Percentiles rank a stretch among this genome's conserved stretches.
phyloP scores from a whole-genome alignment of 2,329 filamentous ascomycete genomes.

The Nakataea oryzae region DNA sequence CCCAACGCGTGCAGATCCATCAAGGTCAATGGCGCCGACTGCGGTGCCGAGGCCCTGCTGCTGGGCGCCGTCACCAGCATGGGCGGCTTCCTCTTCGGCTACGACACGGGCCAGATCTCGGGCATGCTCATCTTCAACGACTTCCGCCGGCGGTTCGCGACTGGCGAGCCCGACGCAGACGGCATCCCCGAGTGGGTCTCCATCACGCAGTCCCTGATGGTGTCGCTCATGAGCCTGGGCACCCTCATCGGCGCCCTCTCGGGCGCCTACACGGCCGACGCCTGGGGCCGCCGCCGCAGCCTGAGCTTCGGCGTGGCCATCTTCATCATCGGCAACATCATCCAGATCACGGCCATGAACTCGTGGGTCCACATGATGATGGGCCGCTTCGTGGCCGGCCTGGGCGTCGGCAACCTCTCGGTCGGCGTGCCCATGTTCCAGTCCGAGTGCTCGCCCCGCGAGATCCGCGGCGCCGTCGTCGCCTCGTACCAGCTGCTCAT shows the following conservation, averaged over 20 bases:
- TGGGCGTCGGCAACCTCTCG: slow-evolving; percentile 57
- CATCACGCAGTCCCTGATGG: slow-evolving; percentile 38
- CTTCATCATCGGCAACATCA: slow-evolving; percentile 53
- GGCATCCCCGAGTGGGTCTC: slow-evolving; percentile 27
- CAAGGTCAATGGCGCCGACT: slow-evolving; percentile 4
- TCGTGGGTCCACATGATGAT: slow-evolving; percentile 57
- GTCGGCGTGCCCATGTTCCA: slow-evolving; percentile 59
- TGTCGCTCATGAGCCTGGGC: slow-evolving; percentile 46
- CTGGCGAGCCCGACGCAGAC: slow-evolving; percentile 25
- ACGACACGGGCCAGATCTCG: slow-evolving; percentile 52
- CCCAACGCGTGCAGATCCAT: background rate
- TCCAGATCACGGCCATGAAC: slow-evolving; percentile 49
- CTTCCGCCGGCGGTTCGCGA: slow-evolving; percentile 41
- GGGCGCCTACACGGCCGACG: slow-evolving; percentile 44
- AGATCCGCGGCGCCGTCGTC: slow-evolving; percentile 56
- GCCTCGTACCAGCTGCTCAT: slow-evolving; percentile 66
- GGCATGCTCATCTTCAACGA: slow-evolving; percentile 38
- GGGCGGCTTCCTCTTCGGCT: slow-evolving; percentile 25
- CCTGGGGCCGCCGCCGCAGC: slow-evolving; percentile 45
- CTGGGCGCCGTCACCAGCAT: slow-evolving; percentile 4
- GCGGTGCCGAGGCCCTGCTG: slow-evolving; percentile 2
- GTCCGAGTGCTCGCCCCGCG: slow-evolving; percentile 49
- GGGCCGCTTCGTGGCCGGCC: slow-evolving; percentile 55
- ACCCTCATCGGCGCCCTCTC: slow-evolving; percentile 42
- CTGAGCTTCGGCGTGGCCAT: slow-evolving; percentile 41